Percentiles rank a stretch among this genome's conserved stretches.
phyloP scores from a whole-genome alignment of 192 early-diverging fungal species.

The Coemansia sp. region DNA sequence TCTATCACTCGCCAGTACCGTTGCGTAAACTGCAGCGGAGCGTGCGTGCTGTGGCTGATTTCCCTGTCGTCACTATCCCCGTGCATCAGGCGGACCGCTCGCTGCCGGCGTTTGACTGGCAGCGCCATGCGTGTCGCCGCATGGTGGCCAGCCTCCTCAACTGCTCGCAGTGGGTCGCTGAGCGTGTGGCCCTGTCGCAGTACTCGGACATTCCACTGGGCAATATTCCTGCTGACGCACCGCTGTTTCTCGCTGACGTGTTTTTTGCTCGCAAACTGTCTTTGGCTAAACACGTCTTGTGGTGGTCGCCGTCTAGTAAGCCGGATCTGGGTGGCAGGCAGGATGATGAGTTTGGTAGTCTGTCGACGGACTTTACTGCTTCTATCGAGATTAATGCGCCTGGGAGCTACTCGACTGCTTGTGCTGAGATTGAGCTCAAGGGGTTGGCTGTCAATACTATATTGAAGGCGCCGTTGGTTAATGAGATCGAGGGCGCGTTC shows the following conservation, averaged over 20 bases:
- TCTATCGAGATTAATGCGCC: conserved; percentile 72
- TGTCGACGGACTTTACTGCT: conserved; percentile 7
- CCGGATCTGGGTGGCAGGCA: conserved; percentile 87
- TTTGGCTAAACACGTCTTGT: conserved; percentile 80
- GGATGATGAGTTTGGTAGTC: conserved; percentile 39
- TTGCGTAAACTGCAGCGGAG: conserved; percentile 55
- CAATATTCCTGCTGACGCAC: conserved; percentile 82
- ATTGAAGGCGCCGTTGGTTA: conserved; percentile 73
- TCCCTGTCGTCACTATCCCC: conserved; percentile 74
- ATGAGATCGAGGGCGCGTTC: conserved; percentile 73
- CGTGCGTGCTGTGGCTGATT: conserved; percentile 62
- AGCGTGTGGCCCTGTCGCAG: conserved; percentile 72
- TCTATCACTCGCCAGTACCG: conserved; percentile 68
- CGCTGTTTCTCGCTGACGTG: conserved; percentile 82
- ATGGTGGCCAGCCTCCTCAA: conserved; percentile 81
- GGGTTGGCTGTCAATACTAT: conserved; percentile 86
- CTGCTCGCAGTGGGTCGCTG: conserved; percentile 72
- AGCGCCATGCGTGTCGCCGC: conserved; percentile 64
- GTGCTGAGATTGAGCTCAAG: conserved; percentile 80
- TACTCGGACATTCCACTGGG: conserved; percentile 89
- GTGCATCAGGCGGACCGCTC: conserved; percentile 69
- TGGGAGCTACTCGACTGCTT: conserved; percentile 79
- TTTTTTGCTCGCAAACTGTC: conserved; percentile 80
- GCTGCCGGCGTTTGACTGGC: conserved; percentile 88
- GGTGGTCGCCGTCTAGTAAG: conserved; percentile 81